phyloP scores from a whole-genome alignment of 1,284 basidiomycete species.

The Ceratobasidium sp. region DNA sequence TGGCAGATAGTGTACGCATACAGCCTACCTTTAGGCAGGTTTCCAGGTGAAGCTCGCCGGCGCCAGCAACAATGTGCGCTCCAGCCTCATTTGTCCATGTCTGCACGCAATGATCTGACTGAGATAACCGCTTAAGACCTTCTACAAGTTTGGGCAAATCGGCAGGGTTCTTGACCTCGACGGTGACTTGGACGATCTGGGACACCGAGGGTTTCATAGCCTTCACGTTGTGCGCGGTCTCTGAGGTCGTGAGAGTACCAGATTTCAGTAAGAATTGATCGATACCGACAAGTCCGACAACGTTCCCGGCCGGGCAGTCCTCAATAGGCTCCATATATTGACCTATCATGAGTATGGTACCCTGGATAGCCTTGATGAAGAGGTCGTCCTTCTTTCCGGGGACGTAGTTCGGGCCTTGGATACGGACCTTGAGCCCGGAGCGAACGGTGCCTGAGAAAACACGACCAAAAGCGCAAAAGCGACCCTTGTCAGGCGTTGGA shows the following conservation, averaged over 20 bases:
- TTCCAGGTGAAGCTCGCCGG: slow-evolving; percentile 97
- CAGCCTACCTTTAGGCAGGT: slow-evolving; percentile 76
- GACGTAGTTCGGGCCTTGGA: slow-evolving; percentile 97
- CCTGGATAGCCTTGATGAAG: slow-evolving; percentile 63
- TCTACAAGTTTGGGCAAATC: slow-evolving; percentile 99
- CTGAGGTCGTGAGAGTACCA: slow-evolving; percentile 85
- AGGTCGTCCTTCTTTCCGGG: slow-evolving; percentile 99
- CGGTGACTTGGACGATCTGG: slow-evolving; percentile 87
- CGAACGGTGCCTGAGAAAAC: slow-evolving; percentile 92
- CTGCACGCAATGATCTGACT: not conserved
- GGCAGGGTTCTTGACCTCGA: slow-evolving; percentile 97
- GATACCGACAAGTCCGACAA: slow-evolving; percentile 92
- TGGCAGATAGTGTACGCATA: slow-evolving; percentile 94
- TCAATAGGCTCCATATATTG: slow-evolving; percentile 91
- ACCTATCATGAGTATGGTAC: no score
- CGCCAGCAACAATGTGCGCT: slow-evolving; percentile 97
- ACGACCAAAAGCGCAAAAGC: slow-evolving; percentile 95
- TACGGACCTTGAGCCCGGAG: slow-evolving; percentile 89
- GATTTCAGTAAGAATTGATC: slow-evolving; percentile 96
- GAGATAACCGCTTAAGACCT: slow-evolving; percentile 73
- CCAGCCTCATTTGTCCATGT: slow-evolving; percentile 85
- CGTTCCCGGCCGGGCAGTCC: slow-evolving; percentile 91
- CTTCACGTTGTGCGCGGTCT: slow-evolving; percentile 67
- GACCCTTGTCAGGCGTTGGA: slow-evolving; percentile 94
- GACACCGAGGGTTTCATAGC: slow-evolving; percentile 96